Evolutionary conservation across 148 eudicot genomes (phyloP).

Genomic region (Chenopodium album): DNA sequence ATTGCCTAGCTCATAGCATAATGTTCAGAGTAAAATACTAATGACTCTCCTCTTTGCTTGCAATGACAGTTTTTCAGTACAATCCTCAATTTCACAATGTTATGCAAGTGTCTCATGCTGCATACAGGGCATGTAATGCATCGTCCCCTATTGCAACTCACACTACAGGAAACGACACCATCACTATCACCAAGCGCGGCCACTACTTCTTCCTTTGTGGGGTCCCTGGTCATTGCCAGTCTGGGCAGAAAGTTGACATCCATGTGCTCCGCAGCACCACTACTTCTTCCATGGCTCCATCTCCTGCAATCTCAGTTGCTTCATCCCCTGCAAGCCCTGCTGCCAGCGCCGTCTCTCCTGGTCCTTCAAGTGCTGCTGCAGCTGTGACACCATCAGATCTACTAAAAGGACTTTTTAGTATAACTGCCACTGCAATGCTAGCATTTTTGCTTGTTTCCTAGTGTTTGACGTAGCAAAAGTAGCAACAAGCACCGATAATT

Average conservation of each 20-base stretch:
- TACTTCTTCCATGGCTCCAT: conserved; percentile 31
- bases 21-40: neutral
- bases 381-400: conserved; percentile 21
- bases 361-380: conserved; percentile 33
- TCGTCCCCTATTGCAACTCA: conserved; percentile 73
- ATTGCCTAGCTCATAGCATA: neutral
- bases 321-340: conserved; percentile 32
- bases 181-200: conserved; percentile 52
- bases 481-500: neutral
- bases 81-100: conserved; percentile 85
- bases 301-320: conserved; percentile 35
- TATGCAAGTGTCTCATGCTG: conserved; percentile 77
- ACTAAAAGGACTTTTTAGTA: conserved; percentile 9
- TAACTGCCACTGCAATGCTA: conserved; percentile 5
- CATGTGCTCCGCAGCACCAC: conserved; percentile 36
- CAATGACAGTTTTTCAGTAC: conserved; percentile 64
- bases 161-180: conserved; percentile 77
- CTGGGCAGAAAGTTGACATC: conserved; percentile 78
- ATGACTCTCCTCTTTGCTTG: neutral
- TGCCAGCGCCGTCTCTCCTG: conserved; percentile 23
- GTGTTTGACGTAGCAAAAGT: neutral
- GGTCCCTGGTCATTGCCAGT: conserved; percentile 77
- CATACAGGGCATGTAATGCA: conserved; percentile 63
- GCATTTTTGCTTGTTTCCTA: conserved; percentile 3
- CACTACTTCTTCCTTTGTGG: conserved; percentile 87